These are phyloP conservation scores for Dothideomycetidae sp. DNA, from an alignment of 2,329 filamentous ascomycete species.

Conservation along the genomic window DNA sequence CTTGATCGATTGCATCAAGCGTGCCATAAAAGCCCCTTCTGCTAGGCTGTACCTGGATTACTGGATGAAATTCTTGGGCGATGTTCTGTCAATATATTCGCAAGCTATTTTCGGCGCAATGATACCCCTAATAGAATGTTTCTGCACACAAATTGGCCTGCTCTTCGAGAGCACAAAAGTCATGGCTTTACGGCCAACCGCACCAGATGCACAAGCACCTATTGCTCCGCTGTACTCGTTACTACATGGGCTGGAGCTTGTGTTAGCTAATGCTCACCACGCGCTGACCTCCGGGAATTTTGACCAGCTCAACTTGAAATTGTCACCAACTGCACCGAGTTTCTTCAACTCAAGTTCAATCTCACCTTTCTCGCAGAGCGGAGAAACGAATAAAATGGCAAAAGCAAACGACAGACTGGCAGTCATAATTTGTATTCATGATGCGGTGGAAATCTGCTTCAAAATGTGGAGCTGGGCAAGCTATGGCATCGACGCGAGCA, in stretches of 20 bases:
- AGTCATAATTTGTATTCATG: constrained; percentile 90
- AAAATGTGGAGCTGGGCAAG: constrained; percentile 89
- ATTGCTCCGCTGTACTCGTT: constrained; percentile 61
- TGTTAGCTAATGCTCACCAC: constrained; percentile 76
- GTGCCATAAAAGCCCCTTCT: constrained; percentile 59
- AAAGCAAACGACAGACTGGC: constrained; percentile 91
- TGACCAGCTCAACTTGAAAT: not conserved
- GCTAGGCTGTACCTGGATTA: constrained; percentile 73
- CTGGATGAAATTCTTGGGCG: constrained; percentile 76
- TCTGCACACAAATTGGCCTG: constrained; percentile 62
- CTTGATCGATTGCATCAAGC: constrained; percentile 71
- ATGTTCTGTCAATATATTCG: constrained; percentile 71
- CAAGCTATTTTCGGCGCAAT: constrained; percentile 79
- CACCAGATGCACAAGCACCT: constrained; percentile 17
- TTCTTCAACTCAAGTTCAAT: constrained; percentile 66
- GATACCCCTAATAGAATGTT: constrained; percentile 77
- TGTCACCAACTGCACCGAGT: constrained; percentile 47
- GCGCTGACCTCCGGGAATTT: constrained; percentile 26
- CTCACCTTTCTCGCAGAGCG: constrained; percentile 80
- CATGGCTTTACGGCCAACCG: constrained; percentile 36
- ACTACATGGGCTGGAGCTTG: constrained; percentile 83
- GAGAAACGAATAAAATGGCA: constrained; percentile 57
- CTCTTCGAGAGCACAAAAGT: constrained; percentile 58
- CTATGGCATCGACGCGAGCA: constrained; percentile 41
- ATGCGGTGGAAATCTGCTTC: constrained; percentile 84